These are phyloP conservation scores for Cryptococcus jaspeensis DNA, from an alignment of 1,284 basidiomycete species.

Conservation along the genomic window DNA sequence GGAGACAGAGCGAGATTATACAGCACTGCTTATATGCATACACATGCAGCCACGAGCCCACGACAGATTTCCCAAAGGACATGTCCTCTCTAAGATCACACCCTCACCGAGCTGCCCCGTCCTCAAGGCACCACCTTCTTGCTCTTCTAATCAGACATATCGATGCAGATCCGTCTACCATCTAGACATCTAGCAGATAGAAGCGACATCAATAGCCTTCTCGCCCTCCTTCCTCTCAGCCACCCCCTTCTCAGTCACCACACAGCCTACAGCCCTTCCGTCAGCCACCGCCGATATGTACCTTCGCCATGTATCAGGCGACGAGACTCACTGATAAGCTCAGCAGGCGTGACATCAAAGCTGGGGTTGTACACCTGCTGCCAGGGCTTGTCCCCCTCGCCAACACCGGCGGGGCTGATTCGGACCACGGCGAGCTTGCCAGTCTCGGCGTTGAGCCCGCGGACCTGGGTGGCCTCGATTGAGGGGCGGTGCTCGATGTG, in stretches of 20 bases:
- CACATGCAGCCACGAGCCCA: too few species aligned
- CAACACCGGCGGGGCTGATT: slow-evolving; percentile 51
- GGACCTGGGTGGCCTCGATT: slow-evolving; percentile 79
- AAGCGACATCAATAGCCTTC: slow-evolving; percentile 44
- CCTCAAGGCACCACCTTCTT: too few species aligned
- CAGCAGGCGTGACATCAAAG: slow-evolving; percentile 89
- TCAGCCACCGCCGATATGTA: slow-evolving; percentile 56
- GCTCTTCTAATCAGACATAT: too few species aligned
- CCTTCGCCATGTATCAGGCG: slow-evolving; percentile 22
- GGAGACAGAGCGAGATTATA: too few species aligned
- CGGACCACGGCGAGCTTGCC: slow-evolving; percentile 47
- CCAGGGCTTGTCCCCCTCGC: slow-evolving; percentile 44
- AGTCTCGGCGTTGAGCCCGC: slow-evolving; percentile 58
- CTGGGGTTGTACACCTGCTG: slow-evolving; percentile 78
- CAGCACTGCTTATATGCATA: too few species aligned
- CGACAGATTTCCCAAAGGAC: too few species aligned
- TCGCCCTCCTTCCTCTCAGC: slow-evolving; percentile 56
- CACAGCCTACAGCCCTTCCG: slow-evolving; percentile 55
- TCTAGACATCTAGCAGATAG: slow-evolving; percentile 29
- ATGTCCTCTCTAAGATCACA: too few species aligned
- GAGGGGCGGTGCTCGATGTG: slow-evolving; percentile 86
- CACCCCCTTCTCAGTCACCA: slow-evolving; percentile 86
- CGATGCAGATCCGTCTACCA: too few species aligned
- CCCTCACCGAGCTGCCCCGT: too few species aligned
- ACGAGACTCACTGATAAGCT: slow-evolving; percentile 54